Percentiles rank a stretch among this genome's conserved stretches.
Conservation (phyloP, 2,329 filamentous ascomycete species). For the Elsinoe fawcettii region DNA sequence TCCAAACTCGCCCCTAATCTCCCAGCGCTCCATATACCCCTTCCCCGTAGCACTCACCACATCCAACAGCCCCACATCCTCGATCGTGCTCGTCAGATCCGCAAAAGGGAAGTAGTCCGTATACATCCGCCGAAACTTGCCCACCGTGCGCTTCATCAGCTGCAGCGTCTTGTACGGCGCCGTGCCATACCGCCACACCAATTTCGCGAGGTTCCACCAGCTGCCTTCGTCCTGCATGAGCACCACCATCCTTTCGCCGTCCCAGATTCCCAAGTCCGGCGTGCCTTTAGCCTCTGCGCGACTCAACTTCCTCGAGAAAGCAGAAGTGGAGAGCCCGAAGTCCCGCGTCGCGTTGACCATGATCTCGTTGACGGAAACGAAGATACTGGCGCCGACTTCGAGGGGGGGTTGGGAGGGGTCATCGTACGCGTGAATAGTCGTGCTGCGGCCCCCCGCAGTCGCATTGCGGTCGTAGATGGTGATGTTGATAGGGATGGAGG, state of each 20-base stretch:
- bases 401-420: slow-evolving; percentile 56
- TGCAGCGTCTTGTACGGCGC: slow-evolving; percentile 66
- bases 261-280: slow-evolving; percentile 68
- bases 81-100: slow-evolving; percentile 61
- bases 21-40: slow-evolving; percentile 61
- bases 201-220: slow-evolving; percentile 74
- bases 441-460: slow-evolving; percentile 76
- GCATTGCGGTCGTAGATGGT: slow-evolving; percentile 76
- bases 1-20: slow-evolving; percentile 59
- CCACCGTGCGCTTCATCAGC: slow-evolving; percentile 63
- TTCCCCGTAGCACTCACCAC: slow-evolving; percentile 65
- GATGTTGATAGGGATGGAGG: slow-evolving; percentile 60
- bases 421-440: slow-evolving; percentile 71
- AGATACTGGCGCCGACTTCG: slow-evolving; percentile 88
- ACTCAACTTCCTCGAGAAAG: slow-evolving; percentile 22
- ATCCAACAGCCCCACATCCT: slow-evolving; percentile 58
- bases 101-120: slow-evolving; percentile 75
- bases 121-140: slow-evolving; percentile 72
- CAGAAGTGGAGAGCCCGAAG: slow-evolving; percentile 57
- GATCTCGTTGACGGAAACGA: slow-evolving; percentile 77
- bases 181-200: slow-evolving; percentile 79
- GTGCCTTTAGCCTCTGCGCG: slow-evolving; percentile 42
- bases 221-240: slow-evolving; percentile 52
- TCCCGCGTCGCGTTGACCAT: slow-evolving; percentile 63
- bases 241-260: slow-evolving; percentile 68